phyloP scores from a whole-genome alignment of 225 moss, liverwort and hornwort genomes.

The Pseudoscleropodium purum region DNA sequence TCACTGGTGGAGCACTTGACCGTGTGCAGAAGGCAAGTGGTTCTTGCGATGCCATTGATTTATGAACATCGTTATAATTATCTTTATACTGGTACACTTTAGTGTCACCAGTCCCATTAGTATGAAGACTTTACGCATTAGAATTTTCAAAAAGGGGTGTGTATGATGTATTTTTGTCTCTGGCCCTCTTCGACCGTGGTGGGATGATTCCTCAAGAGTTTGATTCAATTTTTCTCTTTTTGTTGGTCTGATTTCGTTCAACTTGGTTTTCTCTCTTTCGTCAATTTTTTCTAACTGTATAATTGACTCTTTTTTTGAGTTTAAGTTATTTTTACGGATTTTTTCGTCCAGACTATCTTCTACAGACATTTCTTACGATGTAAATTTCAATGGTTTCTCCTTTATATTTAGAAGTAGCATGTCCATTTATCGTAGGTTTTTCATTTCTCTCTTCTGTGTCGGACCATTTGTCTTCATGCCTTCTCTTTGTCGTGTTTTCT shows the following conservation, averaged over 20 bases:
- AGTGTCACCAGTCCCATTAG: neutral
- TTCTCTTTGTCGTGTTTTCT: neutral
- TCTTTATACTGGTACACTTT: neutral
- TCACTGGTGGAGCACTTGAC: constrained; percentile 69
- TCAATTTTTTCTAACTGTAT: neutral
- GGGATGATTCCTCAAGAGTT: neutral
- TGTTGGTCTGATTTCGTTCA: neutral
- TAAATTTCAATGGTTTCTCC: neutral
- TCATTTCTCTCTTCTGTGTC: neutral
- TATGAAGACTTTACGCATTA: neutral
- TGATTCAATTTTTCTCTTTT: neutral
- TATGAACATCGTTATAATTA: neutral
- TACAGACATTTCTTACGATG: neutral
- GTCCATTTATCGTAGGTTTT: neutral
- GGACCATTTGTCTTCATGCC: neutral
- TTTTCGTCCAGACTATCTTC: neutral
- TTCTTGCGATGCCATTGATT: neutral
- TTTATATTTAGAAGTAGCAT: neutral
- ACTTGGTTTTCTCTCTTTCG: neutral
- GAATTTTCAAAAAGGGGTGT: neutral
- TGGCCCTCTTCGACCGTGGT: neutral
- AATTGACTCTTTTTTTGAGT: neutral
- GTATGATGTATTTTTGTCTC: neutral
- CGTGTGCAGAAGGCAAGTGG: constrained; percentile 60
- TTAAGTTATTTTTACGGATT: neutral